Percentiles rank a stretch among this genome's conserved stretches.
Conservation (phyloP, 2,329 filamentous ascomycete genomes). For the Huntiella savannae region DNA sequence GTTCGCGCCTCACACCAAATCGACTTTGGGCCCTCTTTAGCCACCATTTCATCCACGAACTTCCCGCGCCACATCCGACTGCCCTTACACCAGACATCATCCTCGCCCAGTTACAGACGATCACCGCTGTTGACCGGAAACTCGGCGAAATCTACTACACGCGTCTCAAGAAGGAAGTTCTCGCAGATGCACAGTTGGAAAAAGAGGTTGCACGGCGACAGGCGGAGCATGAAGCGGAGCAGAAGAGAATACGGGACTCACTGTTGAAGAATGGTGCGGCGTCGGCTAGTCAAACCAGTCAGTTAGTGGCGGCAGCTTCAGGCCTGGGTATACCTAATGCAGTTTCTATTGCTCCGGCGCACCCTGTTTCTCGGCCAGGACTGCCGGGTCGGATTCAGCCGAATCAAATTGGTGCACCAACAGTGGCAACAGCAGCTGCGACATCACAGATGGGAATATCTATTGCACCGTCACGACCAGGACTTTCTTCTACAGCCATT, state of each 20-base stretch:
- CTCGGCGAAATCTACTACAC: conserved; percentile 10
- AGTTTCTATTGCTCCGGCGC: conserved; percentile 6
- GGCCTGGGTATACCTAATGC: conserved; percentile 5
- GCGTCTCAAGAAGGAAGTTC: conserved; percentile 8
- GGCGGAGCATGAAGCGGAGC: conserved; percentile 6
- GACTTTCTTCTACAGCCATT: not conserved
- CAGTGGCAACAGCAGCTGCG: not conserved
- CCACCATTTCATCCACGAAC: conserved; percentile 55
- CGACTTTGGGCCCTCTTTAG: conserved; percentile 64
- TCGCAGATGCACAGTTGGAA: conserved; percentile 9
- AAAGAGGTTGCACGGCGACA: conserved; percentile 4
- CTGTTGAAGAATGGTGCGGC: conserved; percentile 3
- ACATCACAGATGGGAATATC: no score
- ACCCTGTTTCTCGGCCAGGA: not conserved
- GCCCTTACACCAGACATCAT: conserved; percentile 9
- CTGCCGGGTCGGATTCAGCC: not conserved
- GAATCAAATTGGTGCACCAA: not conserved
- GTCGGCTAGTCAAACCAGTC: conserved; percentile 1
- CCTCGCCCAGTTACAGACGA: conserved; percentile 6
- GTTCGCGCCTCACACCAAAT: conserved; percentile 53
- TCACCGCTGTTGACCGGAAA: conserved; percentile 8
- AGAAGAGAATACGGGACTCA: conserved; percentile 6
- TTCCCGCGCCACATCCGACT: conserved; percentile 16
- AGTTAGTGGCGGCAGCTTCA: conserved; percentile 6
- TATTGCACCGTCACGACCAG: not conserved